Evolutionary conservation across 2,329 filamentous ascomycete genomes (phyloP), one percentile per base, ranked within the genome.

Genomic region (Pyrenophora seminiperda): DNA sequence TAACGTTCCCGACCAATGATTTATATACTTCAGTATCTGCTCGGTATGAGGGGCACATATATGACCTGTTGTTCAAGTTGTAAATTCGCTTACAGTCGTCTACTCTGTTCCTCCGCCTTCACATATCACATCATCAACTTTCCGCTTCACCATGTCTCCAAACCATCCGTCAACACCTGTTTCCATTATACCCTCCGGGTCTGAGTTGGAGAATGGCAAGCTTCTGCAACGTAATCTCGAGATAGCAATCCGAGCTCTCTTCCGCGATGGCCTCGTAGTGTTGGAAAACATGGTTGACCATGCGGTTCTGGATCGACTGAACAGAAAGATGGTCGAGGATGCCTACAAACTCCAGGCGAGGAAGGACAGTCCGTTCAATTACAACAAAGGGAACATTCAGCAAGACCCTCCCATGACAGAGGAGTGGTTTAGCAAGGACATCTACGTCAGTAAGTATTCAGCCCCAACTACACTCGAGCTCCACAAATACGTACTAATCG

Each of bases 361-460:
- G 24, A 81, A 82, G 2, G 77, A 83, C 15, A 75, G 82, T 13
- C 77, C 79, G 0, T 87, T 80, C 73, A 86, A 86, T 58, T 86
- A 86, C 62, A 85, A 86, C 60, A 77, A 77, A 39, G 82, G 81
- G 1, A 87, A 85, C 54, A 73, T 85, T 27, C 83, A 86, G 54
- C 84, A 86, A 62, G 83, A 85, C 55, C 75, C 83, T 0, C 82
- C 81, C 0, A 76, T 81, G 2, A 76, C 79, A 0, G 67, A 71
- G 0, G 67, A 80, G 34, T 67, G 54, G 57, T 71, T 68, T 41
- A 59, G 47, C 22, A 54, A 63, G 7, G 54, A 62, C 0, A 80
- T 86, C 19, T 84, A 85, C 47, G 65, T 79, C 9, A 86, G 82
- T 83, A 67, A 41, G 73, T 56, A 7, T 33, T 15, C 9, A 15